Conservation (phyloP, 1,139 yeast genomes). For the Yamadazyma spencermartinsiae region DNA sequence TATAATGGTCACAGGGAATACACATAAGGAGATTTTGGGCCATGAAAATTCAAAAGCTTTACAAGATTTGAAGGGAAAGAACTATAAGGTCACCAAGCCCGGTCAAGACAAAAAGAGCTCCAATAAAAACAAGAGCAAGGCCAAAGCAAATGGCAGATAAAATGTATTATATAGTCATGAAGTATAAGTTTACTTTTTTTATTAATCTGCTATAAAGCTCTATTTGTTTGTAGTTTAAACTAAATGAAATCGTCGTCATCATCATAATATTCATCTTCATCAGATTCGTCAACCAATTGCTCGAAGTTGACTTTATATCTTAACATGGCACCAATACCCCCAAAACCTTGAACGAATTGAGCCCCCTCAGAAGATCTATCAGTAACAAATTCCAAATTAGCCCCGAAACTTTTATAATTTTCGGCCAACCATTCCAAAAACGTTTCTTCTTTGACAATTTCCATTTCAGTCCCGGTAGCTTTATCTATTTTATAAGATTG, state of each 20-base stretch:
- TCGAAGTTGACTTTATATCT: conserved; percentile 97
- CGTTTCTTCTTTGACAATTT: conserved; percentile 75
- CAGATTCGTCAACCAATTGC: conserved; percentile 86
- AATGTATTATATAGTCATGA: neutral
- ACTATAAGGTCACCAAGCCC: conserved; percentile 11
- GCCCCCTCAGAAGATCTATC: conserved; percentile 98
- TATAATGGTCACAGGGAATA: conserved; percentile 68
- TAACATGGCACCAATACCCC: conserved; percentile 96
- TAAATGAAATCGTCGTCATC: conserved; percentile 60
- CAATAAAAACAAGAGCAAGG: conserved; percentile 17
- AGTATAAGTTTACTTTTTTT: too few relatives aligned
- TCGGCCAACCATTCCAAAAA: conserved; percentile 97
- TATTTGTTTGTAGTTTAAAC: conserved; percentile 6
- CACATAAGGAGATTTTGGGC: conserved; percentile 72
- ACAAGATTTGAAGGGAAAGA: conserved; percentile 53
- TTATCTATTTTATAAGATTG: conserved; percentile 79
- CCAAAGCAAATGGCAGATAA: conserved; percentile 9
- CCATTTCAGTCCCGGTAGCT: conserved; percentile 87
- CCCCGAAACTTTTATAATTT: conserved; percentile 91
- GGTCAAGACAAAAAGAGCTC: conserved; percentile 12
- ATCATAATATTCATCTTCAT: conserved; percentile 82
- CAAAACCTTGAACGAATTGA: conserved; percentile 95
- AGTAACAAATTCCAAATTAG: conserved; percentile 91
- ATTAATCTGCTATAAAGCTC: neutral
- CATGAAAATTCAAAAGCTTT: conserved; percentile 69